Evolutionary conservation across 2,329 filamentous ascomycete genomes (phyloP), one percentile per base, ranked within the genome.

Genomic region (Neonectria punicea): DNA sequence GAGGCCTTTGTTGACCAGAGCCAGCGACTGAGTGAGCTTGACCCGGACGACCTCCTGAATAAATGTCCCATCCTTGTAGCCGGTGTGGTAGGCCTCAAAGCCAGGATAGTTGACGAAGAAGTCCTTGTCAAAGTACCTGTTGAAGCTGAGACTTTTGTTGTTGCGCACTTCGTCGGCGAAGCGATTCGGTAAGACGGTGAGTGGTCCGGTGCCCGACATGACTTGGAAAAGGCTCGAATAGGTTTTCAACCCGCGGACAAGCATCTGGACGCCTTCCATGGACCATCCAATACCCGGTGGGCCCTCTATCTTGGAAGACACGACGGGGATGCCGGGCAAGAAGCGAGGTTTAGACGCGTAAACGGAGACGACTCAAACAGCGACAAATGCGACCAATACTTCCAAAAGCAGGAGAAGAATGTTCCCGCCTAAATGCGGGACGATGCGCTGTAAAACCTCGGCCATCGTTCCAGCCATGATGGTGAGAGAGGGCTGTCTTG

Each of bases 81-180:
- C 57, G 13, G 49, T 54, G 4, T 36, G 18, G 10, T 53, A 60
- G 16, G 62, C 57, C 11, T 65, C 58, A n/a, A 65, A 65, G 10
- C 62, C 62, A 2, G 57, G 58, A 28, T 56, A 61, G 2, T 44
- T 34, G 14, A 61, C 58, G 32, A 61, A 61, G 34, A 65, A 61
- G 30, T 65, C 57, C 20, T 51, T 41, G 34, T 65, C 51, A 8
- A 61, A 61, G 28, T 51, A 61, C 8, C 58, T 51, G 28, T 61
- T 61, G 39, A 65, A 65, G 16, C 58, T 61, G 1, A 65, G 13
- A 39, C 57, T 32, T 9, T 58, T 51, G 25, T 57, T 61, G 58
- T 65, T 65, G 28, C 58, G 51, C 13, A 46, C 47, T 39, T 54
- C 53, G 14, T 60, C 14, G 5, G 58, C 28, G 16, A 62, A 56